Conservation (phyloP, 768 basidiomycete species). For the Suillus americanus region DNA sequence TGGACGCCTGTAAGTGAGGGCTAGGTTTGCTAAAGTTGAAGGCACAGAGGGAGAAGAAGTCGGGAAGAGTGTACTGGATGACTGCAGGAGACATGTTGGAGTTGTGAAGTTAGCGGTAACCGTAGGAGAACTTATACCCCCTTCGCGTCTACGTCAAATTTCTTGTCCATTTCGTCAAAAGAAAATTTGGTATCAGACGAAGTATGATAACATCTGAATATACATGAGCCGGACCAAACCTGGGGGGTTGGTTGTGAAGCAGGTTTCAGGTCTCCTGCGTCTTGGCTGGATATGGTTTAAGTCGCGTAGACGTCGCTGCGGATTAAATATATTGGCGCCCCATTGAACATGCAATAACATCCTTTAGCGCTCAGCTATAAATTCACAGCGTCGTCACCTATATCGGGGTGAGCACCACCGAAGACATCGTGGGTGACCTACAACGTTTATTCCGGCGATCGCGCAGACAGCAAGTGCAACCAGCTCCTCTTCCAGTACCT, state of each 20-base stretch:
- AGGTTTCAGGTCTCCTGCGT: constrained; percentile 7
- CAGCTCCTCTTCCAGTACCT: too few relatives aligned
- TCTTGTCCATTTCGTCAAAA: background rate
- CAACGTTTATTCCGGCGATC: too few relatives aligned
- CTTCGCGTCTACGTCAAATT: background rate
- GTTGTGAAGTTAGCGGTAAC: background rate
- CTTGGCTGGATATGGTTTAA: background rate
- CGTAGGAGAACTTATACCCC: background rate
- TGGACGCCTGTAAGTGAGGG: constrained; percentile 54
- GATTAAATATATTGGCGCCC: too few relatives aligned
- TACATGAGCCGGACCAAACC: background rate
- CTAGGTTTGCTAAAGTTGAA: constrained; percentile 50
- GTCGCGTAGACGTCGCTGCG: background rate
- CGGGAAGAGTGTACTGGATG: constrained; percentile 52
- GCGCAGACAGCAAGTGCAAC: too few relatives aligned
- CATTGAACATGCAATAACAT: too few relatives aligned
- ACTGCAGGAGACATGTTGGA: constrained; percentile 6
- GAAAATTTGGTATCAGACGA: background rate
- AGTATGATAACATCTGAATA: background rate
- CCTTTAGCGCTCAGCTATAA: too few relatives aligned
- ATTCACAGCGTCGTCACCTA: too few relatives aligned
- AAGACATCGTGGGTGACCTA: too few relatives aligned
- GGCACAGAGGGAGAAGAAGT: constrained; percentile 47
- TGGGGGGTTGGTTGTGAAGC: constrained; percentile 10
- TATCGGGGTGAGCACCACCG: too few relatives aligned